phyloP scores from a whole-genome alignment of 2,329 filamentous ascomycete genomes.

The Colletotrichum sp. region DNA sequence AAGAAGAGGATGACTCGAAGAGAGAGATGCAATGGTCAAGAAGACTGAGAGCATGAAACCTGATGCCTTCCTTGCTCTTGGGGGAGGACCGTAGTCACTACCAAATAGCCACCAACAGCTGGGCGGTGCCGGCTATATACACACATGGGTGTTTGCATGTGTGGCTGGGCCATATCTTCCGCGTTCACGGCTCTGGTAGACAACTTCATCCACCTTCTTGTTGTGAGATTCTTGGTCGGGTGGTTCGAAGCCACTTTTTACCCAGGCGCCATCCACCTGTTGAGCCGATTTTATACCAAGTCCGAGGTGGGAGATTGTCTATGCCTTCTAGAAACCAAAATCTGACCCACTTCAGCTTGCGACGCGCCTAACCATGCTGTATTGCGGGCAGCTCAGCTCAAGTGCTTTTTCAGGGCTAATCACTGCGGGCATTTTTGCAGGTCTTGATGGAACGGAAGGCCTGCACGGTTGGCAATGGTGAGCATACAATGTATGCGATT shows the following conservation, averaged over 20 bases:
- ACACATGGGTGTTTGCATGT: background rate
- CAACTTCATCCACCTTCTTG: background rate
- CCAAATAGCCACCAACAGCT: too few species aligned
- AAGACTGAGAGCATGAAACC: too few species aligned
- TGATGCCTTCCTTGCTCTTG: too few species aligned
- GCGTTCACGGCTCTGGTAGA: background rate
- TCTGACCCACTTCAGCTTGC: constrained; percentile 17
- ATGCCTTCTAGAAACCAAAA: background rate
- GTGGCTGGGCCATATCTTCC: background rate
- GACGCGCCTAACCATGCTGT: constrained; percentile 47
- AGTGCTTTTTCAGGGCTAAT: constrained; percentile 48
- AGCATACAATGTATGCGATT: background rate
- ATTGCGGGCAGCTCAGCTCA: constrained; percentile 41
- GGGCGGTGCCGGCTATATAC: too few species aligned
- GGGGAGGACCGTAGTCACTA: too few species aligned
- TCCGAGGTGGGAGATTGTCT: constrained; percentile 39
- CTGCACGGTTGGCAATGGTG: constrained; percentile 34
- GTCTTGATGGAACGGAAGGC: constrained; percentile 28
- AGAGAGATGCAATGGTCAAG: too few species aligned
- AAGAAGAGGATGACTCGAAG: too few species aligned
- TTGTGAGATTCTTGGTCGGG: constrained; percentile 36
- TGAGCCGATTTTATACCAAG: constrained; percentile 60
- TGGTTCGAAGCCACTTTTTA: constrained; percentile 44
- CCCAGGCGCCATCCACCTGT: constrained; percentile 38
- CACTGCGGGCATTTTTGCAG: constrained; percentile 42